A percentile compares a stretch with the other conserved stretches of the same genome.
Conservation (phyloP, 2,329 filamentous ascomycete genomes). For the Fusarium albosuccineum region DNA sequence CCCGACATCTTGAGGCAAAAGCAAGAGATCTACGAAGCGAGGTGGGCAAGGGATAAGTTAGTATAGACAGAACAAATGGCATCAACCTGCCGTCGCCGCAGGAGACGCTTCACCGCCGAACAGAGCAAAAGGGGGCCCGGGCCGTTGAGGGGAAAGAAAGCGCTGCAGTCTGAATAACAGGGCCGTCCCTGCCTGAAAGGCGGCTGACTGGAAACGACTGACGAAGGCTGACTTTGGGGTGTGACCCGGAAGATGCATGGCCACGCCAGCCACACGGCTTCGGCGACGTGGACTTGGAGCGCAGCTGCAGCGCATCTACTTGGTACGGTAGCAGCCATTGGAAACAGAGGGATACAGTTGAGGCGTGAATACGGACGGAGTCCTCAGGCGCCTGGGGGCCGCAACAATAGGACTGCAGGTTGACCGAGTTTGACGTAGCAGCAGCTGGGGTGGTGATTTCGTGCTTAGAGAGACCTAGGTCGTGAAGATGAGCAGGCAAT, state of each 20-base stretch:
- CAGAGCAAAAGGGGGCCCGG: not conserved
- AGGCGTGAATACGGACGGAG: not conserved
- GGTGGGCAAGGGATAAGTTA: slow-evolving; percentile 12
- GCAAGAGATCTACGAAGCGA: slow-evolving; percentile 28
- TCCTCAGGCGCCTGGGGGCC: not conserved
- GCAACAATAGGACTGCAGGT: not conserved
- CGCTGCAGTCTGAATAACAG: slow-evolving; percentile 1
- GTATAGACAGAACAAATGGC: not conserved
- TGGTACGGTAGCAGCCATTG: not conserved
- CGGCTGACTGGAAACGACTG: slow-evolving; percentile 17
- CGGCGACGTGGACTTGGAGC: slow-evolving; percentile 15
- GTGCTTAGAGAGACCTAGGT: not conserved
- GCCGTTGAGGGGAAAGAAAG: not conserved
- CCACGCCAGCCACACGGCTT: slow-evolving; percentile 21
- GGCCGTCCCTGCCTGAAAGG: slow-evolving; percentile 21
- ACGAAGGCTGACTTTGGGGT: slow-evolving; percentile 14
- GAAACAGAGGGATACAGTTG: slow-evolving; percentile 4
- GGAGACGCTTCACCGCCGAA: slow-evolving; percentile 6
- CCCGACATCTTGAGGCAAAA: not conserved
- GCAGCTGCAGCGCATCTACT: slow-evolving; percentile 16
- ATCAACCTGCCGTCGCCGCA: not conserved
- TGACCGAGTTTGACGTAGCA: not conserved
- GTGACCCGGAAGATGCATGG: slow-evolving; percentile 19
- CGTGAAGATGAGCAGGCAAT: not conserved
- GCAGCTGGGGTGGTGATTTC: not conserved